Base-by-base conservation (phyloP, 176 grass and related monocot species). In the Carex cristatella region DNA sequence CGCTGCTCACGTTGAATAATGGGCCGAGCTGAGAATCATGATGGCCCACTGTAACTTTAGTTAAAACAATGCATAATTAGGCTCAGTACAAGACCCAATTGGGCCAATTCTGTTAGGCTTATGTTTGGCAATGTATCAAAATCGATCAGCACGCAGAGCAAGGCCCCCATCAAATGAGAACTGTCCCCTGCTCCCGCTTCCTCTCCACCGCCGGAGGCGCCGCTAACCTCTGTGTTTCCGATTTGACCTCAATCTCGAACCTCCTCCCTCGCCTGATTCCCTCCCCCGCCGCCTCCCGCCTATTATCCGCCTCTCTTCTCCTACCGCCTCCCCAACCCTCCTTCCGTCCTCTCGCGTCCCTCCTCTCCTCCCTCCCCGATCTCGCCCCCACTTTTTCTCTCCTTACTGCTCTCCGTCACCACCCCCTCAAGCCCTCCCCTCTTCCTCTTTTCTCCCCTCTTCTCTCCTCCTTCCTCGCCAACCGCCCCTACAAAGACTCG, bases 371-470 rank as follows among this genome's bases (percentile, higher is more conserved):
- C 49, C 87, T 72, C 56, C 82, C 87, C 65, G 87, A 88, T 23
- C 83, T 85, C 15, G 19, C 66, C 5, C 82, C 82, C 42, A 28
- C 83, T 60, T 53, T 85, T 46, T 67, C 87, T 11, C 76, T 88
- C 76, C 87, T 88, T 58, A 88, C 74, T 74, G 33, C 87, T 40
- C 83, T 88, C 65, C 64, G 56, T n/a, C 12, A 85, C 76, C 87
- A 88, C 75, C 87, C 87, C 14, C 83, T 79, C 37, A 58, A 79
- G 5, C 87, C 75, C 53, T 88, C 87, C 23, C 87, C 87, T 23
- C 82, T 88, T 14, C 87, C 83, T 60, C 80, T 88, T 74, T 80
- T 81, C 76, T 72, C 82, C 64, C 70, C 83, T 58, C 83, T 88
- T 76, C 37, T 88, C 51, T 85, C 87, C 64, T 85, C 83, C 83